A percentile compares a stretch with the other conserved stretches of the same genome.
These are phyloP conservation scores for Epichloe baconii DNA, from an alignment of 2,329 filamentous ascomycete genomes.

Conservation along the genomic window DNA sequence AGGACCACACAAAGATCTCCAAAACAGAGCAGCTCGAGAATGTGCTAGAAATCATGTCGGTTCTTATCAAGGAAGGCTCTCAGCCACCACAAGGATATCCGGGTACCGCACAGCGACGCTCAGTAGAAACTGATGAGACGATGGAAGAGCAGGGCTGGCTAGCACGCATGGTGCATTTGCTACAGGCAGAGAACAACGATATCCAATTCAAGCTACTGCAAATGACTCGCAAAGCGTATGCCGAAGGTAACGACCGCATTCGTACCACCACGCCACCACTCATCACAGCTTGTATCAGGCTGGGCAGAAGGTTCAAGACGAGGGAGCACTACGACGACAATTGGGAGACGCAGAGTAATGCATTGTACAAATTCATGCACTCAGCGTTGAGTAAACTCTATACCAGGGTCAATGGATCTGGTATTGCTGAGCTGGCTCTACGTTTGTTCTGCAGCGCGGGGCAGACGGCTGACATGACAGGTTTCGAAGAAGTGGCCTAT, in stretches of 20 bases:
- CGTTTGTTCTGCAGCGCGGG: constrained; percentile 85
- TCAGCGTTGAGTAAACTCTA: constrained; percentile 77
- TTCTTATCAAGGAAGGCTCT: constrained; percentile 85
- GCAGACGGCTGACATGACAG: constrained; percentile 80
- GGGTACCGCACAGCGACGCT: constrained; percentile 62
- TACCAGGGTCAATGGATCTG: constrained; percentile 62
- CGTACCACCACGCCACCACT: constrained; percentile 90
- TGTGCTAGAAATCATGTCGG: constrained; percentile 75
- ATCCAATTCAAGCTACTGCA: constrained; percentile 91
- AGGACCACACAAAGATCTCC: constrained; percentile 67
- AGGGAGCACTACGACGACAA: constrained; percentile 70
- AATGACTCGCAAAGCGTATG: constrained; percentile 72
- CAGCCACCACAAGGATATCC: constrained; percentile 77
- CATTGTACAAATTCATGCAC: constrained; percentile 93
- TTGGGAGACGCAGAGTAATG: constrained; percentile 52
- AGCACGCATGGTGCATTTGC: constrained; percentile 78
- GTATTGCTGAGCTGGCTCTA: constrained; percentile 75
- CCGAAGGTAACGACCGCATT: constrained; percentile 87
- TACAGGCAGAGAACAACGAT: constrained; percentile 75
- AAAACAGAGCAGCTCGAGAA: constrained; percentile 73
- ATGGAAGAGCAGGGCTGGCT: constrained; percentile 97
- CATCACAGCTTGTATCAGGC: constrained; percentile 77
- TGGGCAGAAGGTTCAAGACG: constrained; percentile 77
- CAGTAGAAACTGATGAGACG: constrained; percentile 83
- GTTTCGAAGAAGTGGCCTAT: constrained; percentile 91